Evolutionary conservation across 192 early-diverging fungal species (phyloP).

Genomic region (Paraglomus brasilianum): DNA sequence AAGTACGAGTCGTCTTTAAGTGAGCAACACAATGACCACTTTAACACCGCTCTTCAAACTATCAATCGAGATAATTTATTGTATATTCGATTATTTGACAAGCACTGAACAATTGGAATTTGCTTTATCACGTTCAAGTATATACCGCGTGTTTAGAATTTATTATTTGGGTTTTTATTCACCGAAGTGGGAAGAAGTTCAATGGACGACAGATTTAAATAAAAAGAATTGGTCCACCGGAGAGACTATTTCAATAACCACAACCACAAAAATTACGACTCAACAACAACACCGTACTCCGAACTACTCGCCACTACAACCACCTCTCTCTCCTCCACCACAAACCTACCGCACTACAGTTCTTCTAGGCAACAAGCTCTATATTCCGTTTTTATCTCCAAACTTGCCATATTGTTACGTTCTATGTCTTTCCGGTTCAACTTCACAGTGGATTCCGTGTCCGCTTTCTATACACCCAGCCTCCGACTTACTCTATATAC

Average conservation of each 20-base stretch:
- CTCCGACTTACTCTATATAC: neutral
- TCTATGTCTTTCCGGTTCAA: neutral
- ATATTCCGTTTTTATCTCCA: neutral
- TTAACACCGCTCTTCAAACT: neutral
- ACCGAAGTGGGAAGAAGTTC: neutral
- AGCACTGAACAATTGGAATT: slow-evolving; percentile 11
- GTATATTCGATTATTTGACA: slow-evolving; percentile 7
- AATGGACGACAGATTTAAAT: no score
- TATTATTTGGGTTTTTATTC: slow-evolving; percentile 9
- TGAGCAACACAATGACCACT: no score
- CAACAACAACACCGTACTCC: no score
- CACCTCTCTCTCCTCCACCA: neutral
- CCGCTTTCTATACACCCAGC: neutral
- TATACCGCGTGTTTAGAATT: slow-evolving; percentile 10
- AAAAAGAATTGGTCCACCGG: no score
- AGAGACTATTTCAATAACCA: no score
- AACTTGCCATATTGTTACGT: slow-evolving; percentile 11
- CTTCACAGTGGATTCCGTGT: neutral
- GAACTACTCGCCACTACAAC: no score
- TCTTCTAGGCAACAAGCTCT: neutral
- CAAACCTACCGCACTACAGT: slow-evolving; percentile 10
- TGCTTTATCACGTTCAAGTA: neutral
- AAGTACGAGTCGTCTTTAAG: no score
- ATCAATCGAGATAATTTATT: slow-evolving; percentile 2
- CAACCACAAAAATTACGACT: no score